Conservation (phyloP, 768 basidiomycete species). For the Lanmaoa rubissima region DNA sequence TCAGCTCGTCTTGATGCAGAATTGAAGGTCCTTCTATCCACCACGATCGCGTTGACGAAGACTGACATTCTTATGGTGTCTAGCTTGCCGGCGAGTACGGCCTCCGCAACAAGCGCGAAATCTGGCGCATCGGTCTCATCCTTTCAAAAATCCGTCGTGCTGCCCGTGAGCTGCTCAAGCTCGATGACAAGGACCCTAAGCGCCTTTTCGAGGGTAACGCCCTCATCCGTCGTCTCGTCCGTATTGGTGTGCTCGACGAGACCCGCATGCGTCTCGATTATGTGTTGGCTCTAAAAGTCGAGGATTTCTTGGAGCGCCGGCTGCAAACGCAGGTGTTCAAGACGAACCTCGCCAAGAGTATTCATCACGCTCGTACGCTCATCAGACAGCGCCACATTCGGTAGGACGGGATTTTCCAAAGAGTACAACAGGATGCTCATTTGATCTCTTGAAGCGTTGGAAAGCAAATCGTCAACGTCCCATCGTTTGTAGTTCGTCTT, state of each 20-base stretch:
- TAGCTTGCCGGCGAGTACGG: conserved; percentile 99
- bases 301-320: conserved; percentile 99
- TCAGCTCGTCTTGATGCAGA: conserved; percentile 99
- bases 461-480: conserved; percentile 98
- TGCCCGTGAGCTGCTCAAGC: conserved; percentile 99
- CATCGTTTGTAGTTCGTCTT: conserved; percentile 97
- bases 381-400: conserved; percentile 99
- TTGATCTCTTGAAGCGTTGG: conserved; percentile 65
- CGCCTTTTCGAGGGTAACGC: conserved; percentile 99
- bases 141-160: conserved; percentile 99
- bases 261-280: conserved; percentile 99
- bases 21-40: conserved; percentile 71
- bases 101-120: conserved; percentile 99
- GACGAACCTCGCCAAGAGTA: conserved; percentile 94
- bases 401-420: conserved; percentile 42
- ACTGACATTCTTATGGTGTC: conserved; percentile 1
- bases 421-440: not conserved
- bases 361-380: conserved; percentile 97
- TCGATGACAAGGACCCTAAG: conserved; percentile 99
- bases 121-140: conserved; percentile 98
- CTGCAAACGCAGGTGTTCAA: conserved; percentile 99
- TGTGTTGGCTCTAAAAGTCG: conserved; percentile 98
- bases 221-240: conserved; percentile 92
- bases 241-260: conserved; percentile 99
- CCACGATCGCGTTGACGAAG: not conserved